phyloP scores from a whole-genome alignment of 257 asterid species.

The Salvia rosmarinus region DNA sequence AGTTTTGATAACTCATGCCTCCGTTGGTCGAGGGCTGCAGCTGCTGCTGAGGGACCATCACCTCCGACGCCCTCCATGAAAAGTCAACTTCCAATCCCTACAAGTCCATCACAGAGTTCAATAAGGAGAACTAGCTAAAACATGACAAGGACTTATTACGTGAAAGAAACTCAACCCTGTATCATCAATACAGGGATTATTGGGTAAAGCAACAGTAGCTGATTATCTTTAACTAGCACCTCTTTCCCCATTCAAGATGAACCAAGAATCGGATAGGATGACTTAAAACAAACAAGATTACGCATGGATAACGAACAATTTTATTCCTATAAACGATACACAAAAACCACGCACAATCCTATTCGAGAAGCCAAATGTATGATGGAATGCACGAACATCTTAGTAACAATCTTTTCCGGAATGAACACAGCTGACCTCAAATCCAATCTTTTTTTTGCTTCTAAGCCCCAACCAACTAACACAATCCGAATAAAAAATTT shows the following conservation, averaged over 20 bases:
- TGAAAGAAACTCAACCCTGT: neutral
- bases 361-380: neutral
- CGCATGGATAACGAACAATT: neutral
- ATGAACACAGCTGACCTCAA: neutral
- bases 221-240: neutral
- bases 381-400: neutral
- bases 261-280: neutral
- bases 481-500: neutral
- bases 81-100: constrained; percentile 34
- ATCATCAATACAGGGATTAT: neutral
- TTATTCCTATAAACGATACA: neutral
- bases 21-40: constrained; percentile 72
- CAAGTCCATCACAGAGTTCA: constrained; percentile 18
- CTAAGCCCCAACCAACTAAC: constrained; percentile 12
- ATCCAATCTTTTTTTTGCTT: neutral
- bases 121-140: neutral
- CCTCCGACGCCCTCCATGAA: constrained; percentile 59
- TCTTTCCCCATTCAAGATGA: neutral
- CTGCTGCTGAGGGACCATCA: constrained; percentile 60
- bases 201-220: constrained; percentile 1
- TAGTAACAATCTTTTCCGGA: neutral
- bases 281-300: neutral
- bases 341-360: constrained; percentile 7
- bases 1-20: constrained; percentile 69
- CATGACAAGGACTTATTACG: neutral